Conservation (phyloP, 108 stramenopile genomes). For the Cyclotella sp. region DNA sequence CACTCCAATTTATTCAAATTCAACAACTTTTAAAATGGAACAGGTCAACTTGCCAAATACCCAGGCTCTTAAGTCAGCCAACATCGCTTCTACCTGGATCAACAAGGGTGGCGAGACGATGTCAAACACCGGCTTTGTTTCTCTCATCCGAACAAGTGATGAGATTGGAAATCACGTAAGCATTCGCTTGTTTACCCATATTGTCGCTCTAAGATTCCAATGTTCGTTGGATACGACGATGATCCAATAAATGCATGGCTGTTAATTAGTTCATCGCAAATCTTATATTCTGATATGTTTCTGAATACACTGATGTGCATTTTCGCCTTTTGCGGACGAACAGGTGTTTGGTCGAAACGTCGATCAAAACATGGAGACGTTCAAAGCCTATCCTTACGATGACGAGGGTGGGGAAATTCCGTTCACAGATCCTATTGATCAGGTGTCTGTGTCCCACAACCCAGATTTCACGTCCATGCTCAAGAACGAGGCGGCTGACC, state of each 20-base stretch:
- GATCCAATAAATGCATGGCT: too few species aligned
- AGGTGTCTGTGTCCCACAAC: not conserved
- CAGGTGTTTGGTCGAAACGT: slow-evolving; percentile 18
- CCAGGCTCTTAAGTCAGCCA: slow-evolving; percentile 2
- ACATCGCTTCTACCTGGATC: slow-evolving; percentile 18
- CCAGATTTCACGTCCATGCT: slow-evolving; percentile 24
- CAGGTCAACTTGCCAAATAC: slow-evolving; percentile 12
- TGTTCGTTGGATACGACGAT: too few species aligned
- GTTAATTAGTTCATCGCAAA: too few species aligned
- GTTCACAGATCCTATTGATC: slow-evolving; percentile 15
- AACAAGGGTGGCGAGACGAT: slow-evolving; percentile 2
- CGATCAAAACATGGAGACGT: slow-evolving; percentile 19
- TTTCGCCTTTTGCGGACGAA: not conserved
- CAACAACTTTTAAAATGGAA: not conserved
- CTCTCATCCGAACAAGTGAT: slow-evolving; percentile 8
- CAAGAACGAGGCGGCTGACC: slow-evolving; percentile 9
- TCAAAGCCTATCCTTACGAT: slow-evolving; percentile 9
- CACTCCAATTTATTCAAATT: not conserved
- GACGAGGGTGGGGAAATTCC: slow-evolving; percentile 11
- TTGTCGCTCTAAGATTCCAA: too few species aligned
- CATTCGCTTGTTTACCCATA: too few species aligned
- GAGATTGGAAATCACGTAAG: not conserved
- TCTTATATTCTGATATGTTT: too few species aligned
- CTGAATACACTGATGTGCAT: not conserved
- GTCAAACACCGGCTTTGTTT: slow-evolving; percentile 2